These are phyloP conservation scores for Pseudogymnoascus sp. DNA, from an alignment of 2,329 filamentous ascomycete genomes.

Conservation along the genomic window DNA sequence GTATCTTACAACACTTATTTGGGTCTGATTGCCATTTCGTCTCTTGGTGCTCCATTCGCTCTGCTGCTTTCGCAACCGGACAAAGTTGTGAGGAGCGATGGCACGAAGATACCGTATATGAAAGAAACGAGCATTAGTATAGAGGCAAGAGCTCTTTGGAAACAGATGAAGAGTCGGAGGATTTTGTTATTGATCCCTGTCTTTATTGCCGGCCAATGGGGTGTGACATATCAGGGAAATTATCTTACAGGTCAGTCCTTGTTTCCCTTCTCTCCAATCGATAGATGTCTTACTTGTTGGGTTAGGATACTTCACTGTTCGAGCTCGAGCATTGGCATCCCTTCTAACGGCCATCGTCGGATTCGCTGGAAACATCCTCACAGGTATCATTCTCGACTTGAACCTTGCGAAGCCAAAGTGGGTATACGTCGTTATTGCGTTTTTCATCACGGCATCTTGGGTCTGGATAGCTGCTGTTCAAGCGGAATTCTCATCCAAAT, in stretches of 20 bases:
- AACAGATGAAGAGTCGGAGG: conserved; percentile 47
- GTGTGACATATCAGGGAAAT: conserved; percentile 48
- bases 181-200: conserved; percentile 57
- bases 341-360: conserved; percentile 32
- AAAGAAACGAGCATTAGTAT: conserved; percentile 47
- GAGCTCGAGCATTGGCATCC: conserved; percentile 59
- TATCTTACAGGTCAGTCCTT: background rate
- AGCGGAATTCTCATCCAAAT: conserved; percentile 9
- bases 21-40: conserved; percentile 63
- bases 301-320: conserved; percentile 55
- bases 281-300: background rate
- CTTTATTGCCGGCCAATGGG: conserved; percentile 50
- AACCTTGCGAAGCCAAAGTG: background rate
- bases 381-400: background rate
- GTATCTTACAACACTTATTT: conserved; percentile 62
- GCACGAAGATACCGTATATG: conserved; percentile 36
- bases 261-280: background rate
- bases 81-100: conserved; percentile 57
- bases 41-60: conserved; percentile 53
- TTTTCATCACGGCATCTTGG: background rate
- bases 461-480: background rate
- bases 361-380: background rate
- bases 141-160: conserved; percentile 52
- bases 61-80: conserved; percentile 52
- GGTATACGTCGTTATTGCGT: background rate